Evolutionary conservation across 345 rosid species (phyloP).

Genomic region (Linum lewisii): DNA sequence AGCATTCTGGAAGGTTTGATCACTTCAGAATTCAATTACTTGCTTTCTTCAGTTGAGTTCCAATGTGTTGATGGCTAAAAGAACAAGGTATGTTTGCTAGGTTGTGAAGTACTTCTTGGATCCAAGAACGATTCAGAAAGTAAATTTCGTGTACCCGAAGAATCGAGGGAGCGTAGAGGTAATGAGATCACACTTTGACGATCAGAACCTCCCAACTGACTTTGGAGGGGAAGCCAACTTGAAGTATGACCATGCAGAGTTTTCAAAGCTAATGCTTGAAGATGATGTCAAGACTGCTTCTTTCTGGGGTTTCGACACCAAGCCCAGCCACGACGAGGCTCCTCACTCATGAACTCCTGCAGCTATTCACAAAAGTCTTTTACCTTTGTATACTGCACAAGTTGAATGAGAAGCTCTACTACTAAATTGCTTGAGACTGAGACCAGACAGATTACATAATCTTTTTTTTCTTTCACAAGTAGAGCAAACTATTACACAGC

Average conservation of each 20-base stretch:
- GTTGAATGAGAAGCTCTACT: no score
- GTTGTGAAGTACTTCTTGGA: constrained; percentile 85
- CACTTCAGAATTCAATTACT: no score
- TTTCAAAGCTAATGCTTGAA: constrained; percentile 2
- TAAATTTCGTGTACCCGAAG: constrained; percentile 88
- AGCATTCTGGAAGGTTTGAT: constrained; percentile 99
- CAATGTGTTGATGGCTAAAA: no score
- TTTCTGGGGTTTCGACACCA: constrained; percentile 20
- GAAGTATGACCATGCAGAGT: constrained; percentile 9
- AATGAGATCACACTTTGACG: constrained; percentile 4
- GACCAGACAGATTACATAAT: no score
- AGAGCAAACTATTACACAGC: neutral
- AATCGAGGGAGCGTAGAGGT: constrained; percentile 54
- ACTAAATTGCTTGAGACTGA: no score
- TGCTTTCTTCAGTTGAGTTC: no score
- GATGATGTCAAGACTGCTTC: constrained; percentile 4
- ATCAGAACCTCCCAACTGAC: constrained; percentile 3
- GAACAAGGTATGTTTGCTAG: no score
- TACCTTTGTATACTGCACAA: no score
- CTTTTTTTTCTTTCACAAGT: no score
- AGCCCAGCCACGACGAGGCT: constrained; percentile 15
- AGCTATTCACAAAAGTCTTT: no score
- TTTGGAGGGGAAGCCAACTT: constrained; percentile 7
- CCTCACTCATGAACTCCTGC: no score
- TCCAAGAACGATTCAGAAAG: constrained; percentile 75